Base-by-base conservation (phyloP, 805 yeast species). In the Kurtzmaniella fragi region DNA sequence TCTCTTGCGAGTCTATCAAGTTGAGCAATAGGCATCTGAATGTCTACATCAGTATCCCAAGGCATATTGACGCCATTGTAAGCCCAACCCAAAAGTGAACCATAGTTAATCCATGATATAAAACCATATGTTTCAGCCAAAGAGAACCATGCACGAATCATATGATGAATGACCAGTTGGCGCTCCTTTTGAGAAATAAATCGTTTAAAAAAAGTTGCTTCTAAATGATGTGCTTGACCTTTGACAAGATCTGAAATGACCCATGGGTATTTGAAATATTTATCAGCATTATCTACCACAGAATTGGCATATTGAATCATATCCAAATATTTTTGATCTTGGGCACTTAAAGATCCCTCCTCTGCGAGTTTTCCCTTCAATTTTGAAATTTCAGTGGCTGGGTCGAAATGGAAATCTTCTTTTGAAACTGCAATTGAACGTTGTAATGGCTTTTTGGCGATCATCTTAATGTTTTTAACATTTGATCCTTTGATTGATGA, bases 231-330 rank as follows among this genome's bases (percentile, higher is more conserved):
- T 11, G 64, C 52, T 32, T 57, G 54, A 3, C 70, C 70, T 13
- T 56, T 56, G 11, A 60, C 48, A 6, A 64, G 45, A 46, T 64
- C 70, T 33, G 64, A 46, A 33, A 50, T 47, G 25, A 64, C 63
- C 70, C 70, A 64, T 7, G 70, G 68, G 42, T 64, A 64, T 42
- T 64, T 62, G 54, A 64, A 64, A 41, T 51, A 61, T 25, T 60
- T 47, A 45, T 59, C 67, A 8, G 64, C 48, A 26, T 38, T 20
- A 32, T 52, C 57, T 12, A 46, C 56, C 7, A 40, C 27, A 11
- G 30, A 14, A 38, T 43, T 54, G 9, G 67, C 55, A 31, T 50
- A 43, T 39, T 59, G 52, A 15, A 64, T 44, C 26, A 64, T 64
- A n/a, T 52, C 44, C 26, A 62, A 52, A 38, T 61, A 59, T 20